Conservation (phyloP, 176 grass and related monocot species). For the Areca catechu region DNA sequence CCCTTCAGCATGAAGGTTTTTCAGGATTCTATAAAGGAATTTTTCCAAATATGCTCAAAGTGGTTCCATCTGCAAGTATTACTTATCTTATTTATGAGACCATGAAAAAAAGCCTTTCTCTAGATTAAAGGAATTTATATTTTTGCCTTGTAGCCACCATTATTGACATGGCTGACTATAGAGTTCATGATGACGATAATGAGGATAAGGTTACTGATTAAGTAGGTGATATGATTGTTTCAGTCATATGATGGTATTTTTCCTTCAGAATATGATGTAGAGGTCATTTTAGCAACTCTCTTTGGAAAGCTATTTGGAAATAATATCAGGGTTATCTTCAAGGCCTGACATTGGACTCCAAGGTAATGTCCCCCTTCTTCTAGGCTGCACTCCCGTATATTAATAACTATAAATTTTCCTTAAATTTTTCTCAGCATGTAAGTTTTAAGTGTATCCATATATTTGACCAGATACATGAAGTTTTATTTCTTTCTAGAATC, state of each 20-base stretch:
- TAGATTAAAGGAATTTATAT: constrained; percentile 34
- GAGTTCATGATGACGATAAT: constrained; percentile 54
- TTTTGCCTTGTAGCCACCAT: constrained; percentile 41
- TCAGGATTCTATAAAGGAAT: constrained; percentile 80
- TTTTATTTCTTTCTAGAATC: too few relatives aligned
- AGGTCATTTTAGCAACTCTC: constrained; percentile 26
- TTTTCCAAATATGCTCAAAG: constrained; percentile 79
- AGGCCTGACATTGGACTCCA: constrained; percentile 22
- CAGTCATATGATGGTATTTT: constrained; percentile 41
- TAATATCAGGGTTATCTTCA: constrained; percentile 22
- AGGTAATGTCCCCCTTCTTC: constrained; percentile 4
- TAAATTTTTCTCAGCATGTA: too few relatives aligned
- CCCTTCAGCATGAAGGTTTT: constrained; percentile 43
- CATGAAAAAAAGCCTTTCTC: constrained; percentile 77
- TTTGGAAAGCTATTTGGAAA: constrained; percentile 25
- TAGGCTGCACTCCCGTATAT: too few relatives aligned
- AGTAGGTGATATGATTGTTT: constrained; percentile 41
- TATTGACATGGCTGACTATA: constrained; percentile 70
- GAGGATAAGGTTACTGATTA: constrained; percentile 46
- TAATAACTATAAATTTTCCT: too few relatives aligned
- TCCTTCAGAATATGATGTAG: constrained; percentile 35
- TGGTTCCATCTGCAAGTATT: constrained; percentile 80
- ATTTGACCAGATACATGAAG: too few relatives aligned
- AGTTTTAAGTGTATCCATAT: too few relatives aligned
- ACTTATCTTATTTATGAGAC: constrained; percentile 87